Evolutionary conservation across 331 rosid species (phyloP), one percentile per base, ranked within the genome.

Genomic region (Ulmus americana): DNA sequence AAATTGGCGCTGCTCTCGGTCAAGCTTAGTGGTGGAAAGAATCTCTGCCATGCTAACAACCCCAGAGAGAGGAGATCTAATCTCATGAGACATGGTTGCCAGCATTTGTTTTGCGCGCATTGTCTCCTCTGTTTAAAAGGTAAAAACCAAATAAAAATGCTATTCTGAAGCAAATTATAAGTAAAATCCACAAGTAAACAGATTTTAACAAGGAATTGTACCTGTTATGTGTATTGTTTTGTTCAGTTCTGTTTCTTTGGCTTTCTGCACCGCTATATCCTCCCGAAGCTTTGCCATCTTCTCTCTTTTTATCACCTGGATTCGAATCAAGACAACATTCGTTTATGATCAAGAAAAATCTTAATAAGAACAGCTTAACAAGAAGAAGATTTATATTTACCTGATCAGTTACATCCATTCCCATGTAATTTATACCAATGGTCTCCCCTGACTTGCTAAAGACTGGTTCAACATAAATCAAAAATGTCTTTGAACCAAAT

Each of bases 31-130:
- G 73, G 84, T 85, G 70, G 92, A 75, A 60, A 91, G 94, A 76
- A 91, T 80, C 79, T 91, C 96, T 64, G 97, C 90, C 90, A 92
- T 92, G 86, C 96, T 80, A 54, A 92, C 95, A 56, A 92, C 96
- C 39, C 97, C 97, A 45, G 96, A 81, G 7, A 92, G 77, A 18
- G 96, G 97, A 39, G 97, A 92, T 69, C 97, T 80, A 61, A 92
- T 92, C 81, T 92, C 97, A 64, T 92, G 97, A 41, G 97, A 88
- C 97, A 92, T 91, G 51, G 97, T 91, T 68, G 97, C 97, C 58
- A 91, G 76, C 90, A 91, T 85, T 81, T 91, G 97, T 75, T 91
- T 91, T 50, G 97, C 97, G 47, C 97, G 68, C 97, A 91, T 91
- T 7, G 97, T 91, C 80, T 91, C 97, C 94, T 83, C 88, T 54